These are phyloP conservation scores for Penicillium diatomitis DNA, from an alignment of 495 filamentous ascomycete species.

Conservation along the genomic window DNA sequence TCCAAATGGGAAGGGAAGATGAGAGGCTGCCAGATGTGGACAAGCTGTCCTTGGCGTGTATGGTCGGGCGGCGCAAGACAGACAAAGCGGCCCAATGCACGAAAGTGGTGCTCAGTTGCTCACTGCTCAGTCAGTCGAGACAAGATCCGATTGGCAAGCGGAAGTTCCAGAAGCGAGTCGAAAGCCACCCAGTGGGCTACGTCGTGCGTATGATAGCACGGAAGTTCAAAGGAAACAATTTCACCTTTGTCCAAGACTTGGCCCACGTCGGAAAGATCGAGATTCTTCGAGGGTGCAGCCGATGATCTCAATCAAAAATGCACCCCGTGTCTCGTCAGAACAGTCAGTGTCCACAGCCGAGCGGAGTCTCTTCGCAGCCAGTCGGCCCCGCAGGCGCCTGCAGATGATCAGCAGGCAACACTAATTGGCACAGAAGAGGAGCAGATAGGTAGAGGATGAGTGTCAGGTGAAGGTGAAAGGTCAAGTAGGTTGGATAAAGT, in stretches of 20 bases:
- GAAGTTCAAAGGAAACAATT: no score
- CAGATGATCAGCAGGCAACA: constrained; percentile 8
- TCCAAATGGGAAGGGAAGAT: no score
- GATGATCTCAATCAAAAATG: neutral
- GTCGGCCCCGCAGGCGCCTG: neutral
- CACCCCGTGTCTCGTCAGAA: neutral
- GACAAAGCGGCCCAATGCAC: no score
- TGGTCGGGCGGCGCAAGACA: no score
- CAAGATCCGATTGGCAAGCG: constrained; percentile 13
- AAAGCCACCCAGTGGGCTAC: constrained; percentile 1
- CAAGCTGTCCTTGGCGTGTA: no score
- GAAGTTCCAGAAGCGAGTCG: constrained; percentile 12
- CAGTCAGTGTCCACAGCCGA: neutral
- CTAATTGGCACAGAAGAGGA: neutral
- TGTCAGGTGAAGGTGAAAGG: neutral
- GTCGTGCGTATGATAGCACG: neutral
- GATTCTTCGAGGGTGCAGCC: neutral
- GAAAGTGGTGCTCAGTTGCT: no score
- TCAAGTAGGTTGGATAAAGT: neutral
- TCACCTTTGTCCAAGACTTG: neutral
- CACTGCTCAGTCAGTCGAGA: no score
- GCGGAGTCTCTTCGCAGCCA: neutral
- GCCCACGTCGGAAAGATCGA: neutral
- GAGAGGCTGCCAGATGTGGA: no score
- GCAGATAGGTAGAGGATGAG: neutral